Evolutionary conservation across 2,329 filamentous ascomycete species (phyloP), one percentile per base, ranked within the genome.

Genomic region (Diaporthe sp.): DNA sequence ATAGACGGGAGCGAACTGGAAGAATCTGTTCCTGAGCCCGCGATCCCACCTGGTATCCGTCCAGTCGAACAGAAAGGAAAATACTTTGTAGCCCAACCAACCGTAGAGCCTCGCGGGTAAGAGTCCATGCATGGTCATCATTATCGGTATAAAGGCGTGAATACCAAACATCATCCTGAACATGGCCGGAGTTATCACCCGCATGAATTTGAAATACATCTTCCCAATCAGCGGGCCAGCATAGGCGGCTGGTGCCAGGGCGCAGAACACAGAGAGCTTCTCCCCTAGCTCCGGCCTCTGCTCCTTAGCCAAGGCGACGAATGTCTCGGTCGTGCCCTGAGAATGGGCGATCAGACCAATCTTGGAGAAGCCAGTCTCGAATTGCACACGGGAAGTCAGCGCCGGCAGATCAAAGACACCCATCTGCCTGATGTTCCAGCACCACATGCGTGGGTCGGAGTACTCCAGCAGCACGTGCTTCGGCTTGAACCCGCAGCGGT

Each of bases 341-440:
- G 94, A 97, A 83, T 98, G 96, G 73, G 93, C 94, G 34, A 98
- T 90, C 2, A 98, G 89, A 0, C 93, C 96, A 6, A 98, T 87
- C 82, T 96, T 97, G 22, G 91, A 87, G 80, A 97, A 98, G 0
- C 94, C 93, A 0, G 96, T 98, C 84, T 97, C 94, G 53, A 88
- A 89, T 2, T 98, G 88, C 1, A 98, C 94, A 8, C 94, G 92
- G 0, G 93, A 94, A 1, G 94, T 90, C 47, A 98, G 88, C 0
- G 96, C 95, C 0, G 96, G 90, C 3, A 98, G 88, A 82, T 98
- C 96, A 81, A 97, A 91, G 1, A 96, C 93, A 4, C 95, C 96
- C 94, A 98, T 97, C 81, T 98, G 95, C 0, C 94, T 91, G 73
- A 98, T 97, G 79, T 98, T 98, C 96, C 96, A 98, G 55, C 93